Evolutionary conservation across 371 early-diverging fungal genomes (phyloP), one percentile per base, ranked within the genome.

Genomic region (Lichtheimia ornata): DNA sequence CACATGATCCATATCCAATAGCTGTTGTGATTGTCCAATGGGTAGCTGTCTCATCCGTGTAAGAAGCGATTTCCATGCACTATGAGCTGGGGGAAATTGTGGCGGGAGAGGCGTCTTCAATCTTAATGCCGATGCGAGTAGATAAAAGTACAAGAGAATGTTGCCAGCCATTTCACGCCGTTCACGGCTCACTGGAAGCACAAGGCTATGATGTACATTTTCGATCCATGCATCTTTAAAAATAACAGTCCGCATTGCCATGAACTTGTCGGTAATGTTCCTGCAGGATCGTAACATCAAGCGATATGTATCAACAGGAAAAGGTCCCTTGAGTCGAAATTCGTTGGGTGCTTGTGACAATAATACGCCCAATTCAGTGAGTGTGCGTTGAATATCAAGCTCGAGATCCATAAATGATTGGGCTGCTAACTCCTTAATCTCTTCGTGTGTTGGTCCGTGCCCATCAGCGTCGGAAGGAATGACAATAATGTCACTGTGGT

Each of bases 21-120:
- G 65, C 18, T 69, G 61, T 17, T 80, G 74, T 40, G 84, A 73
- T 56, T 76, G 74, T 2, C 77, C 82, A 7, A 81, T 79, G 13
- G 84, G 83, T 35, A 79, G 53, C 18, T 82, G 72, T 11, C 81
- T 70, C 15, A 88, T 65, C 42, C 73, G 79, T 20, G 58, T 64
- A 58, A 87, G 67, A 22, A 87, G 42, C 9, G 71, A 50, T 45
- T 78, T 59, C 62, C 87, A 75, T 12, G 85, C 85, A 22, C 72
- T 66, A 43, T 73, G 69, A 22, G 86, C 83, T 0, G 91, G 91
- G 4, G 95, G 95, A 25, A 94, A 78, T 62, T 86, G 86, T 0
- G 92, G 88, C 3, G 95, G 95, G 67, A 94, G 73, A 2, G 95
- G 94, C 6, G 90, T 86, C 63, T 93, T 94, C 44, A 94, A 80